These are phyloP conservation scores for Monosiga brevicollis DNA, from an alignment of 78 protist species.

Conservation along the genomic window DNA sequence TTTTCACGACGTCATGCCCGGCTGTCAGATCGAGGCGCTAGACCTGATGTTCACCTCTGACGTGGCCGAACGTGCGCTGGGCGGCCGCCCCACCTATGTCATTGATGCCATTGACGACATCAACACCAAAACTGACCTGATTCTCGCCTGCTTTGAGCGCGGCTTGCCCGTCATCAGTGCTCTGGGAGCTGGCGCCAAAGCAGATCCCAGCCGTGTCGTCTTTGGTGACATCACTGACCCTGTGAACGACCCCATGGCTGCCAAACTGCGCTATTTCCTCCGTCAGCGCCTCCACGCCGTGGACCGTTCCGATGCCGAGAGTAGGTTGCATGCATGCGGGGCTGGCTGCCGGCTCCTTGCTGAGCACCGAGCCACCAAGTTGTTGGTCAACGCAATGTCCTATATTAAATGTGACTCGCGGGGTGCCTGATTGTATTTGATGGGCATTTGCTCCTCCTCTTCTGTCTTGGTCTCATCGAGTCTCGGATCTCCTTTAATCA, in stretches of 20 bases:
- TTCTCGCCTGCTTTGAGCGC: conserved; percentile 13
- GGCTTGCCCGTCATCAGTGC: conserved; percentile 33
- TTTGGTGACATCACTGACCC: conserved; percentile 21
- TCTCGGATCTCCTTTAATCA: too few relatives aligned
- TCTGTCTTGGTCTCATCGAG: too few relatives aligned
- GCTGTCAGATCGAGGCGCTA: conserved; percentile 21
- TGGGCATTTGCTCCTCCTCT: too few relatives aligned
- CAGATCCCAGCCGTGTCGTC: conserved; percentile 33
- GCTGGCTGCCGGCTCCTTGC: not conserved
- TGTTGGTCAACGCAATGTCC: too few relatives aligned
- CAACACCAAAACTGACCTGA: conserved; percentile 38
- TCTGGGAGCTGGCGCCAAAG: conserved; percentile 52
- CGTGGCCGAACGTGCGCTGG: conserved; percentile 7
- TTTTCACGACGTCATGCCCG: conserved; percentile 23
- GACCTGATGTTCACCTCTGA: conserved; percentile 31
- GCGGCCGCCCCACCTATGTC: conserved; percentile 35
- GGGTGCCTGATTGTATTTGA: too few relatives aligned
- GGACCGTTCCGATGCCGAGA: not conserved
- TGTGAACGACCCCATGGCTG: not conserved
- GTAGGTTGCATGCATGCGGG: not conserved
- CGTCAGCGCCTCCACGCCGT: not conserved
- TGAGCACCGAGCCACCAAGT: not conserved
- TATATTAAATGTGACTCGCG: too few relatives aligned
- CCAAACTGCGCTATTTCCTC: not conserved
- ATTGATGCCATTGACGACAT: conserved; percentile 53